Evolutionary conservation across 2,329 filamentous ascomycete genomes (phyloP), one percentile per base, ranked within the genome.

Genomic region (Ophidiomyces ophidiicola): DNA sequence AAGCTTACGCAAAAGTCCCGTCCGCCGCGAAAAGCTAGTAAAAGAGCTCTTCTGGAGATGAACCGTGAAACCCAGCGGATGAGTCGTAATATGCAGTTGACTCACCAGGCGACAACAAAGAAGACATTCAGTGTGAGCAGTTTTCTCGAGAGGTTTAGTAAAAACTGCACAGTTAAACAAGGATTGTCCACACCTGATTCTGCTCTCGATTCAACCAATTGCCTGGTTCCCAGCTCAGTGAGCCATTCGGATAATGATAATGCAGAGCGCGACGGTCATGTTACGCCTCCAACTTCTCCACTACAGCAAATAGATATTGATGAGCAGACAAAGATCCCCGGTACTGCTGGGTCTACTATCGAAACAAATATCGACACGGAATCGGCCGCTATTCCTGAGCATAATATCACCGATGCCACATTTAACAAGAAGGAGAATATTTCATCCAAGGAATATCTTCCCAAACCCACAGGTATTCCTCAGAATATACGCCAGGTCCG

Each of bases 41-140:
- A 88, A 64, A 94, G 86, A 62, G 90, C 90, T 0, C 58, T 94
- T 29, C 84, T 94, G 55, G 88, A 96, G 50, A 94, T 98, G 80
- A 81, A 82, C 51, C 76, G 85, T 42, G 90, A 98, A 61, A 94
- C 88, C 1, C 90, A 98, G 63, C 77, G 90, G 20, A 75, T 98
- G 64, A 80, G 76, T 49, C 74, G 90, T 48, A 92, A 82, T 54
- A 82, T 94, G 74, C 88, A 96, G 59, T 71, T 98, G 34, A 76
- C 82, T 1, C 87, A 96, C 58, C 79, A 94, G 55, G 82, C 84
- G 17, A 84, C 80, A 62, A 93, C 85, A 1, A 87, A 82, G 60
- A 96, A 90, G 68, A 93, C 85, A 63, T 82, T 94, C 47, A 78
- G 80, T 5, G 90, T 87, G 50, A 75, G 78, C 25, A 82, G 82